Evolutionary conservation across 345 rosid species (phyloP).

Genomic region (Populus deltoides): DNA sequence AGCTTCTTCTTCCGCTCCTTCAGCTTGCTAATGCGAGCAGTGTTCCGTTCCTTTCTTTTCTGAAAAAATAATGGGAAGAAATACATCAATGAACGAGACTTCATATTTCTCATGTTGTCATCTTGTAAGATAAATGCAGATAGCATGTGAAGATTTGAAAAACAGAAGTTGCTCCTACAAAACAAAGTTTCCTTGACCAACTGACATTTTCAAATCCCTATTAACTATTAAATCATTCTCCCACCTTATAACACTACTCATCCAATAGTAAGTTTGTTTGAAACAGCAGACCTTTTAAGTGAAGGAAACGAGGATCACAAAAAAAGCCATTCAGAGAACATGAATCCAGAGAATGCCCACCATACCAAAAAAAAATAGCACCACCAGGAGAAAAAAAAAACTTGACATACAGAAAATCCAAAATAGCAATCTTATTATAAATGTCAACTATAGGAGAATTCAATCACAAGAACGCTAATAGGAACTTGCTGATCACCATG

Average conservation of each 20-base stretch:
- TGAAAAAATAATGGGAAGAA: slow-evolving; percentile 17
- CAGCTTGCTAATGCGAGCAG: slow-evolving; percentile 38
- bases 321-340: too few relatives aligned
- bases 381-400: not conserved
- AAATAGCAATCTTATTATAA: too few relatives aligned
- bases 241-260: not conserved
- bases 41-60: slow-evolving; percentile 45
- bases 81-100: not conserved
- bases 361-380: not conserved
- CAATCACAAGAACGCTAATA: too few relatives aligned
- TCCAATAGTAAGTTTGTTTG: not conserved
- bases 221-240: not conserved
- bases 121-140: not conserved
- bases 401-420: too few relatives aligned
- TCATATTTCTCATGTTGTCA: not conserved
- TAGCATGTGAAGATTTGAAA: not conserved
- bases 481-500: too few relatives aligned
- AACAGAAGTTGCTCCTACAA: not conserved
- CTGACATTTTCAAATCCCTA: not conserved
- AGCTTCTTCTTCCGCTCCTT: slow-evolving; percentile 52
- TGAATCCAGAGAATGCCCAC: too few relatives aligned
- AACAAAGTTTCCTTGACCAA: too few relatives aligned
- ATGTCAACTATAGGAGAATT: too few relatives aligned
- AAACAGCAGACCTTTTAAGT: not conserved
- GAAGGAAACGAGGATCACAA: not conserved